Conservation (phyloP, 2,329 filamentous ascomycete genomes). For the Rutstroemia sp. region DNA sequence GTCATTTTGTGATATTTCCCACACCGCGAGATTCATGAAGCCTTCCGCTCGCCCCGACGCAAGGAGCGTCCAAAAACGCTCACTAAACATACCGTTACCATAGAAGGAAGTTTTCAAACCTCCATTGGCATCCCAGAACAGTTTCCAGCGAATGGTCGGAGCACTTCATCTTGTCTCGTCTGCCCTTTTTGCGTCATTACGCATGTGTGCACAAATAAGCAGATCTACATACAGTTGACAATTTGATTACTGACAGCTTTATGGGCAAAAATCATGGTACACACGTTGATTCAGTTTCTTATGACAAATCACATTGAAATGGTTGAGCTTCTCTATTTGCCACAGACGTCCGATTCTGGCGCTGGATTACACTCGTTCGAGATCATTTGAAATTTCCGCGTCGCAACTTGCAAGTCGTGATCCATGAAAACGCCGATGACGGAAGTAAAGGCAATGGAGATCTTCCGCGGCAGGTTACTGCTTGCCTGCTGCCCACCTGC, state of each 20-base stretch:
- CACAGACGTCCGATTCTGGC: not conserved
- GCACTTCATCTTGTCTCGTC: not conserved
- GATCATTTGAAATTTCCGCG: not conserved
- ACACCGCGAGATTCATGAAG: slow-evolving; percentile 11
- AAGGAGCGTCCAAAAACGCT: slow-evolving; percentile 17
- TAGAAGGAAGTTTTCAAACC: slow-evolving; percentile 7
- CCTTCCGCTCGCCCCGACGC: slow-evolving; percentile 19
- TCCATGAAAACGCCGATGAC: slow-evolving; percentile 7
- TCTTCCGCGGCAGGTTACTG: slow-evolving; percentile 15
- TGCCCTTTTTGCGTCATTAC: not conserved
- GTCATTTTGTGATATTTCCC: not conserved
- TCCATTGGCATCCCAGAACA: not conserved
- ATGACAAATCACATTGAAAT: not conserved
- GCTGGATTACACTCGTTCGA: not conserved
- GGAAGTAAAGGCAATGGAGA: slow-evolving; percentile 15
- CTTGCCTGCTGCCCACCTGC: slow-evolving; percentile 18
- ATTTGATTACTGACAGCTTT: not conserved
- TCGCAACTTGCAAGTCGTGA: slow-evolving; percentile 9
- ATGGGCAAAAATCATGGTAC: not conserved
- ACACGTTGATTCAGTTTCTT: not conserved
- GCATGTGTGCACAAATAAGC: not conserved
- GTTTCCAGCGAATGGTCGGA: not conserved
- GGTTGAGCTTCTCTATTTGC: not conserved
- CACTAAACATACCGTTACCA: slow-evolving; percentile 15
- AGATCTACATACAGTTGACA: not conserved